Evolutionary conservation across 306 rosid species (phyloP), one percentile per base, ranked within the genome.

Genomic region (Cicer bijugum): DNA sequence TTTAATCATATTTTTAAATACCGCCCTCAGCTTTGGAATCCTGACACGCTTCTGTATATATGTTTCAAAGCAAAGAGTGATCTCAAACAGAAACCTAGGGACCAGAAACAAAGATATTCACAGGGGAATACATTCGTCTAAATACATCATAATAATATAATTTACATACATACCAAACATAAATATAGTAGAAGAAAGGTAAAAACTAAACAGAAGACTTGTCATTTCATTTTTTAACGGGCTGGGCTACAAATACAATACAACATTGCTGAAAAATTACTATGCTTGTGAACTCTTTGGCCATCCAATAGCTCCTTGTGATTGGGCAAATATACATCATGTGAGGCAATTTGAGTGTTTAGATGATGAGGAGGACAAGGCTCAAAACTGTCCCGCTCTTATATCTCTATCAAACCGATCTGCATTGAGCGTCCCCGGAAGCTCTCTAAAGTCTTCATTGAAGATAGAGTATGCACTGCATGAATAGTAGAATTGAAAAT

Each of bases 371-470:
- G 70, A 39, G 19, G 55, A 61, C 50, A n/a, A 23, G 71, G 55
- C 82, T 91, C 93, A 94, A 68, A 94, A 75, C 81, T 89, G 99
- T 69, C 96, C 99, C 19, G 96, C 83, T 82, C 97, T 85, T 67
- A 91, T 82, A 74, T 91, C 93, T 80, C 97, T 84, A 77, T 94
- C 96, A 40, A 94, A 74, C 53, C 88, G 89, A 78, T 94, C 99
- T 2, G 97, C 97, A 56, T 91, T 94, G 1, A 89, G 87, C 10
- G 96, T 91, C 61, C 97, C 93, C 0, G 96, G 99, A 78, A 94
- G 96, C 88, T 94, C 97, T 84, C 87, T 88, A 64, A 91, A 94
- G 82, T 88, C 93, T 89, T 94, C 97, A 74, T 91, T 91, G 90
- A 91, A 91, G 77, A 94, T 90, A 16, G 97, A 94, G 83, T 94